Percentiles rank a stretch among this genome's conserved stretches.
phyloP scores from a whole-genome alignment of 2,329 filamentous ascomycete species.

The Penicillium brevicompactum region DNA sequence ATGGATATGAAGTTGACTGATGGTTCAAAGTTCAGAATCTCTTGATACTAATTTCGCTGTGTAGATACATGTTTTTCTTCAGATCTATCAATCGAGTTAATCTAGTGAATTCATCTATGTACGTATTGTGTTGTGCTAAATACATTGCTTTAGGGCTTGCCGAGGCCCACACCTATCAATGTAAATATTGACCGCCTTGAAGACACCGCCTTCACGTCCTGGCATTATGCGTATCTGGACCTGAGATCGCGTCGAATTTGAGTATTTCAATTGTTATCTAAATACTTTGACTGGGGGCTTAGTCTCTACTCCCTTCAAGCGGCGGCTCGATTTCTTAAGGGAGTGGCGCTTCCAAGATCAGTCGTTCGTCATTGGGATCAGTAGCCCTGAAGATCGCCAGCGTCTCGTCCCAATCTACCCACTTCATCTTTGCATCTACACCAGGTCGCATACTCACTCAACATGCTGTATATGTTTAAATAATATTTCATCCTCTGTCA shows the following conservation, averaged over 20 bases:
- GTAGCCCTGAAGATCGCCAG: neutral
- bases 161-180: too few relatives aligned
- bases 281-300: too few relatives aligned
- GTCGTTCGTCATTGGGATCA: neutral
- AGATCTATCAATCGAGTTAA: neutral
- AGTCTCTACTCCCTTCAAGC: neutral
- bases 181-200: too few relatives aligned
- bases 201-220: too few relatives aligned
- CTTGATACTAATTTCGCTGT: neutral
- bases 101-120: neutral
- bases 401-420: neutral
- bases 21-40: neutral
- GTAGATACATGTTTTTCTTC: conserved; percentile 2
- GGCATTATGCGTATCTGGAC: too few relatives aligned
- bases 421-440: conserved; percentile 7
- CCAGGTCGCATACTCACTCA: conserved; percentile 14
- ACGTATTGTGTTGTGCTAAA: too few relatives aligned
- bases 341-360: neutral
- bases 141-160: neutral
- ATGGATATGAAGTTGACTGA: conserved; percentile 9
- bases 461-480: conserved; percentile 24
- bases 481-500: conserved; percentile 9
- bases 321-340: neutral
- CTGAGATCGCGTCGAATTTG: too few relatives aligned
- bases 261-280: too few relatives aligned